Conservation (phyloP, 2,329 filamentous ascomycete species). For the Venturiaceae sp. region DNA sequence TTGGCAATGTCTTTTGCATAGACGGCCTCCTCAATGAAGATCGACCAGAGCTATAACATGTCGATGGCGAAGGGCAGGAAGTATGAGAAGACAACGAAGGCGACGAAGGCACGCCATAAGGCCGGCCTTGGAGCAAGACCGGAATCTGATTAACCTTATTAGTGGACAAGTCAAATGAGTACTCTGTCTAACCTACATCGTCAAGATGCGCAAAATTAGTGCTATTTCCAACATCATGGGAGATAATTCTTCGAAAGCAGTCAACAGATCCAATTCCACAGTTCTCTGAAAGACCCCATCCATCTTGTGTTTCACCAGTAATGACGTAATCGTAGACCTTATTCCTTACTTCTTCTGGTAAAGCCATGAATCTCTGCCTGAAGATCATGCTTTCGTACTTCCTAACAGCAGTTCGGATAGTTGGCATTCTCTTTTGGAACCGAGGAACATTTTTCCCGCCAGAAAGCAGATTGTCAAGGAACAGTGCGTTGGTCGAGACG, state of each 20-base stretch:
- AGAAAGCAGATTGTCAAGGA: not conserved
- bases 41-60: not conserved
- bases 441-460: not conserved
- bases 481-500: not conserved
- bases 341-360: not conserved
- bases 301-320: not conserved
- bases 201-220: not conserved
- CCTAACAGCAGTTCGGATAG: not conserved
- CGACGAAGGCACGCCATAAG: not conserved
- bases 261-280: not conserved
- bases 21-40: not conserved
- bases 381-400: not conserved
- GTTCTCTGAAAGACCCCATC: not conserved
- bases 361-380: not conserved
- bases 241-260: not conserved
- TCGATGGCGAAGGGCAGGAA: not conserved
- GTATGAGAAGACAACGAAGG: not conserved
- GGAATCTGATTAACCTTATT: not conserved
- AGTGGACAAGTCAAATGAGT: too few relatives aligned
- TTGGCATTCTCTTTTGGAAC: not conserved
- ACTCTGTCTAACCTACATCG: not conserved
- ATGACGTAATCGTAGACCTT: slow-evolving; percentile 1
- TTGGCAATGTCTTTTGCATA: not conserved
- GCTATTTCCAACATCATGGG: not conserved
- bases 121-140: not conserved